Percentiles rank a stretch among this genome's conserved stretches.
These are phyloP conservation scores for Moricandia arvensis DNA, from an alignment of 345 rosid species.

Conservation along the genomic window DNA sequence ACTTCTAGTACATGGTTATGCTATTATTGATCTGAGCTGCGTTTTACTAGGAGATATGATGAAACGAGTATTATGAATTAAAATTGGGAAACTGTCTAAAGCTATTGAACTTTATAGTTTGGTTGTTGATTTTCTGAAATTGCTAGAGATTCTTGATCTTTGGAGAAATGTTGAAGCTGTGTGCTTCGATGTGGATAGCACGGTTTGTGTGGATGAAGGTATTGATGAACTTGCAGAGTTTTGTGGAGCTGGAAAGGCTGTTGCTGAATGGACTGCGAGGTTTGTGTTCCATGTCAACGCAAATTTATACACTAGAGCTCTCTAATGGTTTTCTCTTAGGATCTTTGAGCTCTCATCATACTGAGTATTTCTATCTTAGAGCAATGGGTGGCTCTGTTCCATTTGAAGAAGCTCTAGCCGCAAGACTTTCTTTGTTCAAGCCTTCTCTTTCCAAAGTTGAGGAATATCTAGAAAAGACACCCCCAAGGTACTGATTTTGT, in stretches of 20 bases:
- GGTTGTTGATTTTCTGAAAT: background rate
- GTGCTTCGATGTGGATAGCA: conserved; percentile 98
- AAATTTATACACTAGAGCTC: background rate
- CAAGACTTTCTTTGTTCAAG: conserved; percentile 77
- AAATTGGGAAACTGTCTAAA: background rate
- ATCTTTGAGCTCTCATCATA: conserved; percentile 1
- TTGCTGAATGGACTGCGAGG: conserved; percentile 97
- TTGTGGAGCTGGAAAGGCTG: conserved; percentile 97
- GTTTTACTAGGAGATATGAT: background rate
- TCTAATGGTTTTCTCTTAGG: conserved; percentile 12
- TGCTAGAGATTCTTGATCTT: conserved; percentile 63
- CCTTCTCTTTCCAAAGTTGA: conserved; percentile 79
- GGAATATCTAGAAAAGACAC: conserved; percentile 68
- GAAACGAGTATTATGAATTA: background rate
- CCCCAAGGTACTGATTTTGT: conserved; percentile 61
- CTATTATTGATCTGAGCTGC: background rate
- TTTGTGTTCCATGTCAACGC: conserved; percentile 32
- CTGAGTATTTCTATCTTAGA: conserved; percentile 40
- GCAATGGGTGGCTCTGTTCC: conserved; percentile 98
- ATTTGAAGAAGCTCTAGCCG: conserved; percentile 92
- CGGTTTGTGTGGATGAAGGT: conserved; percentile 94
- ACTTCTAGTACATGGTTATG: background rate
- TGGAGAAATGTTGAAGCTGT: conserved; percentile 83
- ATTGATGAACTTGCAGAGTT: conserved; percentile 97
- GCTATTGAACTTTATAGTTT: background rate